Base-by-base conservation (phyloP, 495 filamentous ascomycete species). In the Lophiotrema nucula region DNA sequence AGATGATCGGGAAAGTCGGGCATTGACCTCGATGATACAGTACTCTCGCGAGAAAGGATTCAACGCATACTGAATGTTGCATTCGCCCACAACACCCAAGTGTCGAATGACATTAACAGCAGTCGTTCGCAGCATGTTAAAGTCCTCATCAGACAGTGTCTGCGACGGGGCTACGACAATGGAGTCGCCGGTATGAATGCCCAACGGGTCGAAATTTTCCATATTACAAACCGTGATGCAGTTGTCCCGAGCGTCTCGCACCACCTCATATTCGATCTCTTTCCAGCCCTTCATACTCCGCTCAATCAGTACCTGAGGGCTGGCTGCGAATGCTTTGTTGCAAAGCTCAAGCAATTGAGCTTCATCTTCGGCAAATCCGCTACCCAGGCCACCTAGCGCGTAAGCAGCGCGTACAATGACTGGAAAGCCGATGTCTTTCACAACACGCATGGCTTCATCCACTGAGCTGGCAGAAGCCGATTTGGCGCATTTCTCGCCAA, bases 211-310 rank as follows among this genome's bases (percentile, higher is more conserved):
- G 69, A 97, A 97, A 76, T 97, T 97, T 77, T 97, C 92, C 92
- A 97, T 97, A 77, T 97, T 97, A 79, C 92, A 97, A 42, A 97
- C 92, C 16, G 92, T 97, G 64, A 97, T 97, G 73, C 93, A 97
- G 77, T 97, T 97, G 79, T 97, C 93, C 64, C 84, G 81, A 42
- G 87, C 88, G 73, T 97, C 92, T 54, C 92, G 85, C 33, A 97
- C 92, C 28, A 97, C 92, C 72, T 97, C 92, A 69, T 97, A 97
- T 72, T 97, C 92, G 51, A 96, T 88, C 74, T 97, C 92, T 75
- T 97, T 97, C 93, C 93, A 98, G 43, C 93, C 93, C 74, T 98
- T 98, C 93, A 98, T 98, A 75, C 90, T 95, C 70, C 88, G 83
- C 76, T 98, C 93, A 58, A 98, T 92, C 27, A 98, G 78, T 4